Percentiles rank a stretch among this genome's conserved stretches.
phyloP scores from a whole-genome alignment of 306 rosid genomes.

The Cucumis melo region DNA sequence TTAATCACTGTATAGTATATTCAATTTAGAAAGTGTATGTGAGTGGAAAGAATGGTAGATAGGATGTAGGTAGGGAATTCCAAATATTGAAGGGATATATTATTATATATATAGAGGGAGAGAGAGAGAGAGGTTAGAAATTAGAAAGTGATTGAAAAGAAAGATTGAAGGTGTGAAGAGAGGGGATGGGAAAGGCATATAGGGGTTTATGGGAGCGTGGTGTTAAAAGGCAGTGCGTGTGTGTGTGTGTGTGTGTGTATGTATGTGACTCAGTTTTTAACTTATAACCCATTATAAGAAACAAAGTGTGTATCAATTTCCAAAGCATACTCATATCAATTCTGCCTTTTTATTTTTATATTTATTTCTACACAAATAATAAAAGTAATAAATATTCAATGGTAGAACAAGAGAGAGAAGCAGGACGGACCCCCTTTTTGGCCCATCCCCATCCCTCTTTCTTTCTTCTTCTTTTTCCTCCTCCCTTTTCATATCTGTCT shows the following conservation, averaged over 20 bases:
- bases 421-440: slow-evolving; percentile 1
- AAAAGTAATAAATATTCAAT: not conserved
- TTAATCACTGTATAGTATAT: too few relatives aligned
- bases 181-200: not conserved
- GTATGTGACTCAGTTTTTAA: slow-evolving; percentile 16
- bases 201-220: slow-evolving; percentile 10
- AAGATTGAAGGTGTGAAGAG: not conserved
- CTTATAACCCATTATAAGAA: slow-evolving; percentile 21
- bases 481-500: slow-evolving; percentile 25
- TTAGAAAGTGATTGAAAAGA: not conserved
- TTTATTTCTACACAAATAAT: not conserved
- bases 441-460: slow-evolving; percentile 14
- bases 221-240: not conserved
- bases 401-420: not conserved
- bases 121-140: not conserved
- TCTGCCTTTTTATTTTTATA: not conserved
- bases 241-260: too few relatives aligned
- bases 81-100: too few relatives aligned
- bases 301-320: slow-evolving; percentile 43
- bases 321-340: slow-evolving; percentile 18
- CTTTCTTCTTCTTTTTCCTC: too few relatives aligned
- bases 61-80: too few relatives aligned
- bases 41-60: too few relatives aligned
- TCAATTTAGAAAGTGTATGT: too few relatives aligned
- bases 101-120: too few relatives aligned